These are phyloP conservation scores for Fusarium praegraminearum DNA, from an alignment of 2,329 filamentous ascomycete species.

Conservation along the genomic window DNA sequence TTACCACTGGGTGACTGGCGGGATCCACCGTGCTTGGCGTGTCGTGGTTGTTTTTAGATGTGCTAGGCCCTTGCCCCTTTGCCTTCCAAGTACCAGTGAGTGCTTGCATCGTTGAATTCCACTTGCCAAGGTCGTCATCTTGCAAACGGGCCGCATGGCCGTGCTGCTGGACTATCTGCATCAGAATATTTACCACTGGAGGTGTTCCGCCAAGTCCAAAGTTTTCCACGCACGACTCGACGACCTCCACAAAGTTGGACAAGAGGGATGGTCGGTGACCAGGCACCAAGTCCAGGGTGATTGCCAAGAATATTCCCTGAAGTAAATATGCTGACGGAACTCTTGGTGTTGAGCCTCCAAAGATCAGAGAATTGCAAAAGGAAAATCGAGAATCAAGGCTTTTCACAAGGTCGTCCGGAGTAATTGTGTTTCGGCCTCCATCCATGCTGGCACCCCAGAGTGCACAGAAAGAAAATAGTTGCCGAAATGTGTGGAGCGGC, in stretches of 20 bases:
- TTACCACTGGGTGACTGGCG: slow-evolving; percentile 26
- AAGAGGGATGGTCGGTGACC: slow-evolving; percentile 52
- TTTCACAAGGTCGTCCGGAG: slow-evolving; percentile 50
- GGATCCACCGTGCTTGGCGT: slow-evolving; percentile 37
- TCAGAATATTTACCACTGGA: slow-evolving; percentile 51
- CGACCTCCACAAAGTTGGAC: slow-evolving; percentile 53
- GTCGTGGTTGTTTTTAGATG: slow-evolving; percentile 41
- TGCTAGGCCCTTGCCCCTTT: slow-evolving; percentile 25
- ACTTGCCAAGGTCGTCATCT: slow-evolving; percentile 51
- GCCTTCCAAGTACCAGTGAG: slow-evolving; percentile 48
- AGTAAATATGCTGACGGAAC: slow-evolving; percentile 54
- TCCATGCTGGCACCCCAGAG: slow-evolving; percentile 49
- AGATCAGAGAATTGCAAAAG: slow-evolving; percentile 56
- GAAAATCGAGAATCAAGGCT: slow-evolving; percentile 52
- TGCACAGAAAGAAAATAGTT: slow-evolving; percentile 56
- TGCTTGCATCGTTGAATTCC: slow-evolving; percentile 47
- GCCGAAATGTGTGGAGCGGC: slow-evolving; percentile 57
- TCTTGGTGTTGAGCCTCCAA: slow-evolving; percentile 51
- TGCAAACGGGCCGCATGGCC: slow-evolving; percentile 49
- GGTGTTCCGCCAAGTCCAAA: slow-evolving; percentile 53
- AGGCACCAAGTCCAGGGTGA: slow-evolving; percentile 52
- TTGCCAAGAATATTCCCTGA: slow-evolving; percentile 54
- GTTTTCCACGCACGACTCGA: slow-evolving; percentile 50
- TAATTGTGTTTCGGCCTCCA: slow-evolving; percentile 27
- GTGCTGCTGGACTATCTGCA: slow-evolving; percentile 53